phyloP scores from a whole-genome alignment of 83 land plant genomes.

The Thuja plicata region DNA sequence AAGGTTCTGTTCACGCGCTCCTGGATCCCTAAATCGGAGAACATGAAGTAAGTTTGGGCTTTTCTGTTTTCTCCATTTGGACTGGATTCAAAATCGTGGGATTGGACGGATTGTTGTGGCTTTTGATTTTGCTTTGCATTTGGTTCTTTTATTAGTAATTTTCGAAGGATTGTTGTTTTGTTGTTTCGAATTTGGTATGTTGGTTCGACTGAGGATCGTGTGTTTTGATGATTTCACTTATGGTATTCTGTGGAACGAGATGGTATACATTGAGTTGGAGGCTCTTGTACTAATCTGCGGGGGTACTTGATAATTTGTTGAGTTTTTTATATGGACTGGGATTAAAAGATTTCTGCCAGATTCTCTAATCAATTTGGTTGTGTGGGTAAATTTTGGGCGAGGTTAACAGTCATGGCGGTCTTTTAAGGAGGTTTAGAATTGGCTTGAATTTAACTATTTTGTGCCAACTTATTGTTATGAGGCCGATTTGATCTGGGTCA shows the following conservation, averaged over 20 bases:
- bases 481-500: neutral
- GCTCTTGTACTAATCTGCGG: neutral
- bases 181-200: no score
- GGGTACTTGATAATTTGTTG: neutral
- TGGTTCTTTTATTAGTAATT: neutral
- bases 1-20: slow-evolving; percentile 60
- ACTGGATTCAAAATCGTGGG: neutral
- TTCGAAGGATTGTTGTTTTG: neutral
- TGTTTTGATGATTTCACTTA: no score
- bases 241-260: neutral
- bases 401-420: neutral
- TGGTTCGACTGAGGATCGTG: no score
- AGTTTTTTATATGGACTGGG: neutral
- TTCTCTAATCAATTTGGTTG: neutral
- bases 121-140: neutral
- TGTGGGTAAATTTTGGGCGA: neutral
- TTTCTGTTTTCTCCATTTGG: neutral
- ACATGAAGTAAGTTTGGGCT: slow-evolving; percentile 34
- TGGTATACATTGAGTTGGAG: neutral
- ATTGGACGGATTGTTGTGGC: neutral
- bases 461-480: neutral
- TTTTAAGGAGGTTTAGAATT: neutral
- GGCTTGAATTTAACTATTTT: neutral
- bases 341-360: neutral
- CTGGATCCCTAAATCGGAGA: slow-evolving; percentile 51